Evolutionary conservation across 2,329 filamentous ascomycete genomes (phyloP), one percentile per base, ranked within the genome.

Genomic region (Balansia obtecta): DNA sequence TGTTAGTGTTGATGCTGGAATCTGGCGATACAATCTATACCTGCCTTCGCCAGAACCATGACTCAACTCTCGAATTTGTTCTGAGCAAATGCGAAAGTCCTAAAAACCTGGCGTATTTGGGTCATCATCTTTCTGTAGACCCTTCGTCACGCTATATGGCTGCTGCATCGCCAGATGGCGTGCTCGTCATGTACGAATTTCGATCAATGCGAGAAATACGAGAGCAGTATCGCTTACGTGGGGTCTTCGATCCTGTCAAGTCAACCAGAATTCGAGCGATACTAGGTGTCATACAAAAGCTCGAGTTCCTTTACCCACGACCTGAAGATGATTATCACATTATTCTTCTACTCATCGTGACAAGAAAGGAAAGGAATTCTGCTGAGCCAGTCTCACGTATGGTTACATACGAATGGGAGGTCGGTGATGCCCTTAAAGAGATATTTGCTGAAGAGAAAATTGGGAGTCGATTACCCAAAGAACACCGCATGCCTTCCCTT

Each of bases 271-370:
- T 71, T 16, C 71, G 74, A 10, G 56, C 65, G 10, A 71, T 88
- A 8, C 76, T 82, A 8, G 89, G 87, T 1, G 73, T 83, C n/a
- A 87, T 97, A 50, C 74, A 91, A 58, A 86, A 88, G 57, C 83
- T 96, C 73, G 85, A 89, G 20, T 98, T 97, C 56, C 73, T 98
- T 2, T 80, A 85, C 52, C 86, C 89, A 8, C 74, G 75, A 10
- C 67, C 76, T 0, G 75, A 80, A 49, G 82, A 90, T 53, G 74
- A 80, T 10, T 73, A 82, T 49, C 82, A 83, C 57, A 78, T 94
- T 42, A 83, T 94, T n/a, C 73, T 97, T 3, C 70, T 95, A 11
- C 68, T 95, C 41, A 74, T 84, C 16, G 59, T 79, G 15, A 65
- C 75, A 48, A 68, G 66, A 34, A 68, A 69, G 33, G 73, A 74